These are phyloP conservation scores for Mycosarcoma mackinlayi DNA, from an alignment of 1,284 basidiomycete genomes.

Conservation along the genomic window DNA sequence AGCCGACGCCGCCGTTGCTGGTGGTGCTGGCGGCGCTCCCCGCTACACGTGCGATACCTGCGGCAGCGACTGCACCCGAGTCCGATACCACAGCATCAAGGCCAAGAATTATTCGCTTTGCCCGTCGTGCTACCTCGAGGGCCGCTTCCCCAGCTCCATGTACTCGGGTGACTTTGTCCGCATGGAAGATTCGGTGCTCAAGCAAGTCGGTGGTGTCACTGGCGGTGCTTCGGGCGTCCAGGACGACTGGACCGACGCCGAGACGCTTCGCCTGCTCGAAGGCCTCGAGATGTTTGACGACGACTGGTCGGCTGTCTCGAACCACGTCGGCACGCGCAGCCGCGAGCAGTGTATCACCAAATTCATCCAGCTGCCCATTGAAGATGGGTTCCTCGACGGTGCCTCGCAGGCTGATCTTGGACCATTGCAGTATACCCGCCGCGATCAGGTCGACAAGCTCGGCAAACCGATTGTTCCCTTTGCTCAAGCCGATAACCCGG, in stretches of 20 bases:
- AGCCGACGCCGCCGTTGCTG: conserved; percentile 73
- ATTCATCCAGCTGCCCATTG: conserved; percentile 95
- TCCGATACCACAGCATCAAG: conserved; percentile 93
- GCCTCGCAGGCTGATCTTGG: conserved; percentile 73
- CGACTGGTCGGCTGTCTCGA: conserved; percentile 91
- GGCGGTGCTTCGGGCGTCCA: conserved; percentile 71
- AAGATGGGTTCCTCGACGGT: conserved; percentile 83
- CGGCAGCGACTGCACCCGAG: conserved; percentile 87
- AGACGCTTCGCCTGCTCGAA: conserved; percentile 87
- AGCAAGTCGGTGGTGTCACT: conserved; percentile 70
- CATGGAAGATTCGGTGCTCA: conserved; percentile 73
- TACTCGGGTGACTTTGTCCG: conserved; percentile 98
- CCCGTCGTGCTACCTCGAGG: conserved; percentile 85
- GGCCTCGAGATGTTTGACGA: conserved; percentile 98
- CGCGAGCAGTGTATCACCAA: conserved; percentile 95
- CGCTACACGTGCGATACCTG: conserved; percentile 90
- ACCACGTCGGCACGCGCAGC: conserved; percentile 89
- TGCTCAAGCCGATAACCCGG: conserved; percentile 93
- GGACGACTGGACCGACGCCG: conserved; percentile 90
- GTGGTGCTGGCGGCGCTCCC: conserved; percentile 70
- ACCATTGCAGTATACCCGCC: conserved; percentile 75
- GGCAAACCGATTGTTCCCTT: conserved; percentile 74
- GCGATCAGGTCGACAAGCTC: conserved; percentile 51
- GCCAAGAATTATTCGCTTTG: conserved; percentile 80
- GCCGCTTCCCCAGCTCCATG: conserved; percentile 94